A percentile compares a stretch with the other conserved stretches of the same genome.
Evolutionary conservation across 1,284 basidiomycete species (phyloP).

Genomic region (Ceraceosorus guamensis): DNA sequence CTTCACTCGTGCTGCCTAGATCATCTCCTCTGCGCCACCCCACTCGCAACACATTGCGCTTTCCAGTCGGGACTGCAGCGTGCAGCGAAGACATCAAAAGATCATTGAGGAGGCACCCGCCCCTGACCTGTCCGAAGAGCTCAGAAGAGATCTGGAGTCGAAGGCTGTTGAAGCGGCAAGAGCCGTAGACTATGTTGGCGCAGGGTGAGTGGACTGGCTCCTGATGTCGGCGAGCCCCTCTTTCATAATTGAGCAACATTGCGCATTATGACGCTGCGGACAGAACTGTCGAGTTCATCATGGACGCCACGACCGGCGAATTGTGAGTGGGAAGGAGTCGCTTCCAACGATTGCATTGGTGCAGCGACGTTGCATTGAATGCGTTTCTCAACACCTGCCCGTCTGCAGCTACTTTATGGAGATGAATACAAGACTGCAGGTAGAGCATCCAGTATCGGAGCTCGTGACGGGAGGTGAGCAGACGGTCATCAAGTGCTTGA

Average conservation of each 20-base stretch:
- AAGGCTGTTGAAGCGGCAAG: slow-evolving; percentile 85
- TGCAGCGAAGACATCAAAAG: slow-evolving; percentile 88
- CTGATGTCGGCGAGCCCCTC: no score
- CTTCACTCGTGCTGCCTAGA: neutral
- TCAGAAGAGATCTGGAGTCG: slow-evolving; percentile 70
- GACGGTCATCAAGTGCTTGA: neutral
- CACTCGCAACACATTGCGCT: slow-evolving; percentile 71
- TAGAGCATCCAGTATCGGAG: slow-evolving; percentile 79
- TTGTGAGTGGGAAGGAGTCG: neutral
- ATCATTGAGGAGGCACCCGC: slow-evolving; percentile 93
- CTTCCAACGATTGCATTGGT: neutral
- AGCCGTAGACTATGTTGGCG: slow-evolving; percentile 81
- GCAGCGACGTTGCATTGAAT: neutral
- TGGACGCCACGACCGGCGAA: slow-evolving; percentile 16
- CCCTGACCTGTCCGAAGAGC: slow-evolving; percentile 67
- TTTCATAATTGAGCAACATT: no score
- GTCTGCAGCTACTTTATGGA: slow-evolving; percentile 30
- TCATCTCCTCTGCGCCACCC: slow-evolving; percentile 61
- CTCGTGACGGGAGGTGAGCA: slow-evolving; percentile 68
- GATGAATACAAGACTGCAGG: slow-evolving; percentile 77
- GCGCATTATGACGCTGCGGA: no score
- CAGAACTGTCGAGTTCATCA: slow-evolving; percentile 60
- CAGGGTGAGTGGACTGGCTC: slow-evolving; percentile 55
- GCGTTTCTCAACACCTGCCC: slow-evolving; percentile 8
- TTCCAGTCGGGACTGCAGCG: slow-evolving; percentile 89